Evolutionary conservation across 306 rosid species (phyloP), one percentile per base, ranked within the genome.

Genomic region (Ceratonia siliqua): DNA sequence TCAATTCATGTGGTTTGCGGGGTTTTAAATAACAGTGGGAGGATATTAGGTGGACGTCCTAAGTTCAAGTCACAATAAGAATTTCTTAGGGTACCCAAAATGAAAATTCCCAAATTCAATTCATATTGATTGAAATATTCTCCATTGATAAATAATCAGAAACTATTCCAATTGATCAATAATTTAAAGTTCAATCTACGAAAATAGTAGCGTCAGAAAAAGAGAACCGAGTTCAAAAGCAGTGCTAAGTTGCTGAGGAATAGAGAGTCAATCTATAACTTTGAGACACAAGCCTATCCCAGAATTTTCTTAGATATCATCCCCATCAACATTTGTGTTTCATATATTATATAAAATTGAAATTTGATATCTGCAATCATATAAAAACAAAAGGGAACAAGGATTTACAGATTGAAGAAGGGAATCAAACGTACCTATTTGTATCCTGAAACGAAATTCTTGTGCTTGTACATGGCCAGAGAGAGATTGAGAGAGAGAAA

Each of bases 381-480:
- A 27, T 8, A 45, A 67, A 52, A 67, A 45, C 13, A 25, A 3
- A 2, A 46, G 13, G 55, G 7, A 65, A 5, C 0, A 48, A 49
- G 45, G 20, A 48, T 28, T 30, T 2, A 30, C 4, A 18, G 2
- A 27, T 14, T 10, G 15, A 28, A 17, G 12, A n/a, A n/a, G 38
- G 24, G 36, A 68, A 28, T 59, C 42, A 54, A 77, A 25, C 30
- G 73, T 76, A 80, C 87, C 85, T 11, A 42, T 58, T 59, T 52
- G 58, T 61, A 38, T 6, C 62, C 59, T 67, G 12, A 69, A 72
- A 55, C 67, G 66, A 76, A 42, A 55, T 36, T 50, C 25, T 32
- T 63, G 78, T 15, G 28, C 12, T 48, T 68, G 55, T 46, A 15
- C 65, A 46, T 12, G 45, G 54, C 71, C 61, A 62, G 20, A 53